Conservation (phyloP, 495 filamentous ascomycete species). For the Aspergillus haitiensis region DNA sequence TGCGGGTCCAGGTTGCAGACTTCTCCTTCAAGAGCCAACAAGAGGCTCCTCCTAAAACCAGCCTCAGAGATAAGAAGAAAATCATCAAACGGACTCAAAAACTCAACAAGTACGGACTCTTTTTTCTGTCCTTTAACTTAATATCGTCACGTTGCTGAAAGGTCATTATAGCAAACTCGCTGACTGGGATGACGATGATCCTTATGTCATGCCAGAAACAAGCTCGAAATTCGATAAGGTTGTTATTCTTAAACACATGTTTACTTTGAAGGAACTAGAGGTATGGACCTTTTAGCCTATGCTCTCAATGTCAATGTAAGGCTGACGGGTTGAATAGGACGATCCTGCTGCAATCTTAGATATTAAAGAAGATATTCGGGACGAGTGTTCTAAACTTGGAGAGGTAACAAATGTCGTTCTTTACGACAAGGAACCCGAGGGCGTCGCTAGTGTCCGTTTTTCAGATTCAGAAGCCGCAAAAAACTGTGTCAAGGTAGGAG, state of each 20-base stretch:
- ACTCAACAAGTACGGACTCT: slow-evolving; percentile 61
- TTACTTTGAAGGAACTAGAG: slow-evolving; percentile 79
- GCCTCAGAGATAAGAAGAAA: slow-evolving; percentile 70
- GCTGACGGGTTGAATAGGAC: slow-evolving; percentile 49
- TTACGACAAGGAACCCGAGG: slow-evolving; percentile 84
- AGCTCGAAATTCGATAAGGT: slow-evolving; percentile 69
- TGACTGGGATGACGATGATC: slow-evolving; percentile 92
- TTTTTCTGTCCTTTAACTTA: neutral
- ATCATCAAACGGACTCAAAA: slow-evolving; percentile 87
- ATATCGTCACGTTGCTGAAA: slow-evolving; percentile 10
- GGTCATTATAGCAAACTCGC: slow-evolving; percentile 67
- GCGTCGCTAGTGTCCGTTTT: slow-evolving; percentile 83
- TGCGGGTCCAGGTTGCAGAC: slow-evolving; percentile 84
- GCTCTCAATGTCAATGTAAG: neutral
- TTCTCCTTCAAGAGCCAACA: slow-evolving; percentile 79
- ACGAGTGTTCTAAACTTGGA: slow-evolving; percentile 85
- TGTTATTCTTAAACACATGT: slow-evolving; percentile 92
- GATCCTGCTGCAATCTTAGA: slow-evolving; percentile 82
- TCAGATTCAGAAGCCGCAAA: slow-evolving; percentile 64
- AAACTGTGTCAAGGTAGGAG: slow-evolving; percentile 64
- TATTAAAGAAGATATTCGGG: slow-evolving; percentile 90
- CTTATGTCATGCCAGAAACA: slow-evolving; percentile 54
- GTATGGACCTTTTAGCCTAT: slow-evolving; percentile 31
- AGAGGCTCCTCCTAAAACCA: slow-evolving; percentile 55
- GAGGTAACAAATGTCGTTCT: slow-evolving; percentile 87